A percentile compares a stretch with the other conserved stretches of the same genome.
These are phyloP conservation scores for Phytopythium boreale DNA, from an alignment of 352 stramenopile species.

Conservation along the genomic window DNA sequence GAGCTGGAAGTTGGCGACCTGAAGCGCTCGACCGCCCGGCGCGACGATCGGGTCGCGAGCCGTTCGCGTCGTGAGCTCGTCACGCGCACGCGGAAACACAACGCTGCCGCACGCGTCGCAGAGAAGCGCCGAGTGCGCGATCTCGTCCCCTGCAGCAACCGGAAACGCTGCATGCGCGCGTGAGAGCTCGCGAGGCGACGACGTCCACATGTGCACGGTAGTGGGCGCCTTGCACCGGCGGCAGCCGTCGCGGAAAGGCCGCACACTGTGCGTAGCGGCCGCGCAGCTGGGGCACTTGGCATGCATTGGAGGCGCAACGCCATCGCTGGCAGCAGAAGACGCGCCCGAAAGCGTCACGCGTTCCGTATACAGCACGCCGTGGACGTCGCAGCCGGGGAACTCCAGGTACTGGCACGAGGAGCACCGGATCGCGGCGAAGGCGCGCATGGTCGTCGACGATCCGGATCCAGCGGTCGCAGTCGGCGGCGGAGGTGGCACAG, in stretches of 20 bases:
- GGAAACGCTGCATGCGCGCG: slow-evolving; percentile 71
- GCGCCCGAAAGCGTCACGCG: slow-evolving; percentile 19
- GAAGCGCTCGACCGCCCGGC: slow-evolving; percentile 53
- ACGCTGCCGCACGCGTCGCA: slow-evolving; percentile 73
- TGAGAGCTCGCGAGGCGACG: slow-evolving; percentile 59
- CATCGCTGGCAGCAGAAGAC: neutral
- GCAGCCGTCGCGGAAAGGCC: slow-evolving; percentile 82
- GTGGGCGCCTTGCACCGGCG: slow-evolving; percentile 76
- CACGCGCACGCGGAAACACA: slow-evolving; percentile 71
- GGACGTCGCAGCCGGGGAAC: slow-evolving; percentile 85
- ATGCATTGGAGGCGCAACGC: slow-evolving; percentile 28
- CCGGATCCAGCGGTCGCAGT: neutral
- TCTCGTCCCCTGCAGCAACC: slow-evolving; percentile 40
- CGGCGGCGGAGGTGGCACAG: slow-evolving; percentile 3
- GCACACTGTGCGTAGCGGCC: slow-evolving; percentile 78
- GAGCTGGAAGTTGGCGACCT: slow-evolving; percentile 83
- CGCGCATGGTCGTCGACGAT: slow-evolving; percentile 30
- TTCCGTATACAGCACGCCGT: slow-evolving; percentile 81
- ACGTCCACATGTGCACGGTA: slow-evolving; percentile 68
- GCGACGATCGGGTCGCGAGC: slow-evolving; percentile 43
- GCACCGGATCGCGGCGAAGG: slow-evolving; percentile 82
- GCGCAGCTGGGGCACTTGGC: slow-evolving; percentile 84
- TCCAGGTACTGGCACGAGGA: slow-evolving; percentile 82
- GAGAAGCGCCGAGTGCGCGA: slow-evolving; percentile 70
- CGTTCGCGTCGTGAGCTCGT: slow-evolving; percentile 64